phyloP scores from a whole-genome alignment of 2,329 filamentous ascomycete species.

The Alternaria gansuensis region DNA sequence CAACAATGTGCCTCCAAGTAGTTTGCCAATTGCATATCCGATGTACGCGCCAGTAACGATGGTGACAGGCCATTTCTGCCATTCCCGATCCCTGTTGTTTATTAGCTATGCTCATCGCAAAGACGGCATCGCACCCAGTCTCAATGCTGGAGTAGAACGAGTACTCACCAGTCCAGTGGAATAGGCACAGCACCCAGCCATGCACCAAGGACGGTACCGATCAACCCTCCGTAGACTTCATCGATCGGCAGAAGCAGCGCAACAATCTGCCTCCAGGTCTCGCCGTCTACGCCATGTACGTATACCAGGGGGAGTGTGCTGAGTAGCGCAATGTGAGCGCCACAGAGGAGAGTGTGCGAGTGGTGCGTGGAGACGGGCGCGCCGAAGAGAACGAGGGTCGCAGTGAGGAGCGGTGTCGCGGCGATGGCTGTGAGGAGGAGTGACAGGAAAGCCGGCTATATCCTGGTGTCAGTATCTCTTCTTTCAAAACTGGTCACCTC shows the following conservation, averaged over 20 bases:
- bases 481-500: too few species aligned
- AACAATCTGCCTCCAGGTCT: slow-evolving; percentile 74
- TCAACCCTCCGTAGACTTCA: slow-evolving; percentile 80
- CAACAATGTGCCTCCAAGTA: slow-evolving; percentile 62
- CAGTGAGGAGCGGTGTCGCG: slow-evolving; percentile 65
- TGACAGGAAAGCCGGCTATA: slow-evolving; percentile 74
- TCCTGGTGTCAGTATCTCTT: background rate
- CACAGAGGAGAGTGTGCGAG: slow-evolving; percentile 78
- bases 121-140: background rate
- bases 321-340: slow-evolving; percentile 82
- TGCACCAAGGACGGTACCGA: slow-evolving; percentile 81
- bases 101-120: background rate
- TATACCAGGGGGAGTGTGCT: slow-evolving; percentile 84
- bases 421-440: slow-evolving; percentile 67
- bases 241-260: slow-evolving; percentile 78
- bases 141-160: too few species aligned
- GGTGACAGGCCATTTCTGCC: slow-evolving; percentile 98
- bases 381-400: slow-evolving; percentile 84
- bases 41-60: slow-evolving; percentile 83
- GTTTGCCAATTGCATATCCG: slow-evolving; percentile 77
- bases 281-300: slow-evolving; percentile 77
- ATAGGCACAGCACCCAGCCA: slow-evolving; percentile 97
- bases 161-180: slow-evolving; percentile 82
- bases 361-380: slow-evolving; percentile 86
- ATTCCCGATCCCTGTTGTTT: slow-evolving; percentile 79